A percentile compares a stretch with the other conserved stretches of the same genome.
Evolutionary conservation across 2,329 filamentous ascomycete genomes (phyloP).

Genomic region (Epichloe typhina): DNA sequence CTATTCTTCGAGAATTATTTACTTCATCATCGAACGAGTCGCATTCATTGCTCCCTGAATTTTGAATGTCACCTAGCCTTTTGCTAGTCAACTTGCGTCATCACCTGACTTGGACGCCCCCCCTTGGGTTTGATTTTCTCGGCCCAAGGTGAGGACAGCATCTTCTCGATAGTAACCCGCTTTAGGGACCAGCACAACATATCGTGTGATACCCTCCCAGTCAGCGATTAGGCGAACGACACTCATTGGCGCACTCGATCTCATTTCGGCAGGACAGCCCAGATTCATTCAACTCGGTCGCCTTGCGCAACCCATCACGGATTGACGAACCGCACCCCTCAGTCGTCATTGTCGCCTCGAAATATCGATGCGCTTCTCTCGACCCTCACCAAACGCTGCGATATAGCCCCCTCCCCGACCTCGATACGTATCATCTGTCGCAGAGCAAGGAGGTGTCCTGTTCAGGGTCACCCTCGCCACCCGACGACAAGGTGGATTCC

Average conservation of each 20-base stretch:
- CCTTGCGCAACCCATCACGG: background rate
- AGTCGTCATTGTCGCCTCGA: background rate
- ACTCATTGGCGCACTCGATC: background rate
- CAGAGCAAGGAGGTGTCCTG: conserved; percentile 19
- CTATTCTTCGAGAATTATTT: too few relatives aligned
- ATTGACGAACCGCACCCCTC: background rate
- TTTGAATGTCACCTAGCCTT: too few relatives aligned
- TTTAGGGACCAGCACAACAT: background rate
- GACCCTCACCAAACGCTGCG: background rate
- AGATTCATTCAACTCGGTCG: background rate
- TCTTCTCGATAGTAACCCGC: background rate
- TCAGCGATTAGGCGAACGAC: background rate
- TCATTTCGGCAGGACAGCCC: background rate
- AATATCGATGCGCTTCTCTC: background rate
- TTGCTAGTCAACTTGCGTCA: background rate
- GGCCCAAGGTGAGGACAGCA: background rate
- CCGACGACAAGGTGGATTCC: conserved; percentile 49
- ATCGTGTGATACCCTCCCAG: background rate
- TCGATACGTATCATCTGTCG: background rate
- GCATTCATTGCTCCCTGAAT: too few relatives aligned
- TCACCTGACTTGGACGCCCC: conserved; percentile 7
- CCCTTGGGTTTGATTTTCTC: background rate
- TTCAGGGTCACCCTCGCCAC: conserved; percentile 20
- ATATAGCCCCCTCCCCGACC: background rate
- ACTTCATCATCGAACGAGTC: too few relatives aligned